A percentile compares a stretch with the other conserved stretches of the same genome.
These are phyloP conservation scores for Candida maris DNA, from an alignment of 805 yeast genomes.

Conservation along the genomic window DNA sequence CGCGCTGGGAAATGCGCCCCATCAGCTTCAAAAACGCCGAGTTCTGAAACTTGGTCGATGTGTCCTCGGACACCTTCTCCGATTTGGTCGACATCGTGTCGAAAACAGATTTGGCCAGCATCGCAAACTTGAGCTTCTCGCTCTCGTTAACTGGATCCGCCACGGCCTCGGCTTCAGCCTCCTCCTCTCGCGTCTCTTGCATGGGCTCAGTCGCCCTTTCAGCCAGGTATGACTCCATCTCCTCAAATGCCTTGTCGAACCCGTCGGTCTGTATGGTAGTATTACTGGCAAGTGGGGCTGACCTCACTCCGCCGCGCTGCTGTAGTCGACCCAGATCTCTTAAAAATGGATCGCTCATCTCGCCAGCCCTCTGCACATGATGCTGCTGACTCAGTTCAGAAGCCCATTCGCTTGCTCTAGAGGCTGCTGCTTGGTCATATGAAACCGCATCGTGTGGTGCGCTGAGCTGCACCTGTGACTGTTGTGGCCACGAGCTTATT, in stretches of 20 bases:
- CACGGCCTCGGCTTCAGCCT: conserved; percentile 6
- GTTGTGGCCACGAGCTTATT: conserved; percentile 6
- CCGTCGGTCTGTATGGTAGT: not conserved
- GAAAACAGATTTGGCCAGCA: conserved; percentile 37
- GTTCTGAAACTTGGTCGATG: conserved; percentile 36
- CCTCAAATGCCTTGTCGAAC: conserved; percentile 19
- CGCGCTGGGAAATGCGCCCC: conserved; percentile 36
- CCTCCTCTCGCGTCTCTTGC: conserved; percentile 8
- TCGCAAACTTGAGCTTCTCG: conserved; percentile 36
- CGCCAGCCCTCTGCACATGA: conserved; percentile 7
- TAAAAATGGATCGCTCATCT: conserved; percentile 9
- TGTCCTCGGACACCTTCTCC: conserved; percentile 24
- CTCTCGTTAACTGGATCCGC: conserved; percentile 21
- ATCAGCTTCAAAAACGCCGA: conserved; percentile 40
- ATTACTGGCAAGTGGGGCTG: too few relatives aligned
- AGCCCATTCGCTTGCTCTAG: conserved; percentile 9
- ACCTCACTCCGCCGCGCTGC: not conserved
- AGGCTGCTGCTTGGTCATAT: too few relatives aligned
- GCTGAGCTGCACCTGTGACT: not conserved
- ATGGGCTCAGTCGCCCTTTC: conserved; percentile 2
- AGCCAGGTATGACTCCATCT: conserved; percentile 25
- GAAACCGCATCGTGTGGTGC: not conserved
- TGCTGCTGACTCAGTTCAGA: conserved; percentile 11
- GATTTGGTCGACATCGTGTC: conserved; percentile 35
- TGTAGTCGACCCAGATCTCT: conserved; percentile 3